Conservation (phyloP, 2,329 filamentous ascomycete genomes). For the Cordyceps militaris region DNA sequence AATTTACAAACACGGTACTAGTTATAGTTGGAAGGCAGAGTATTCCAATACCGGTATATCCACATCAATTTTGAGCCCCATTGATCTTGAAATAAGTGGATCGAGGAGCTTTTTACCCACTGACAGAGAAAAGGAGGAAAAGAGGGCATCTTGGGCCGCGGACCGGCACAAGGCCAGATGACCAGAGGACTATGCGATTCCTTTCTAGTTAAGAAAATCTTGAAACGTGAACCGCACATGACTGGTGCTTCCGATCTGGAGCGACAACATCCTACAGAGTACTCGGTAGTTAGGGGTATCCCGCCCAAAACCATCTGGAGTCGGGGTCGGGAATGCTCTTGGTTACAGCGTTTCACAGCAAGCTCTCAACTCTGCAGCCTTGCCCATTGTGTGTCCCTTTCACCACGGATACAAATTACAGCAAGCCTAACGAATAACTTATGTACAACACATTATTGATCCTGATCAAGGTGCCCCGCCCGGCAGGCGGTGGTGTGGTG, state of each 20-base stretch:
- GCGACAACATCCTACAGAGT: neutral
- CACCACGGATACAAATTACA: neutral
- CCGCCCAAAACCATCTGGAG: no score
- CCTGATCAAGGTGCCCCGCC: neutral
- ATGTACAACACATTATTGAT: neutral
- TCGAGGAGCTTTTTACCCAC: constrained; percentile 2
- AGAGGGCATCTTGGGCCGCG: neutral
- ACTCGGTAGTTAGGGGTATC: no score
- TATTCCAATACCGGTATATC: no score
- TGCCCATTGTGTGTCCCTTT: neutral
- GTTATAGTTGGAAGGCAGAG: no score
- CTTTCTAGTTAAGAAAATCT: neutral
- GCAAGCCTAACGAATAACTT: no score
- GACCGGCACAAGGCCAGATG: constrained; percentile 6
- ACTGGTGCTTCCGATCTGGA: neutral
- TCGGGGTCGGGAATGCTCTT: no score
- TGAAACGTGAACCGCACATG: constrained; percentile 3
- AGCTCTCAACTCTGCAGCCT: no score
- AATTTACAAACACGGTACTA: no score
- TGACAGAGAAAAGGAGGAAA: neutral
- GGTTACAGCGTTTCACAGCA: no score
- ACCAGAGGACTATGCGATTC: neutral
- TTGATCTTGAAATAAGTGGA: constrained; percentile 5
- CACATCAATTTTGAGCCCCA: constrained; percentile 4
- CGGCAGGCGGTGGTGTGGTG: neutral